Evolutionary conservation across 768 basidiomycete species (phyloP), one percentile per base, ranked within the genome.

Genomic region (Leccinum obscurum): DNA sequence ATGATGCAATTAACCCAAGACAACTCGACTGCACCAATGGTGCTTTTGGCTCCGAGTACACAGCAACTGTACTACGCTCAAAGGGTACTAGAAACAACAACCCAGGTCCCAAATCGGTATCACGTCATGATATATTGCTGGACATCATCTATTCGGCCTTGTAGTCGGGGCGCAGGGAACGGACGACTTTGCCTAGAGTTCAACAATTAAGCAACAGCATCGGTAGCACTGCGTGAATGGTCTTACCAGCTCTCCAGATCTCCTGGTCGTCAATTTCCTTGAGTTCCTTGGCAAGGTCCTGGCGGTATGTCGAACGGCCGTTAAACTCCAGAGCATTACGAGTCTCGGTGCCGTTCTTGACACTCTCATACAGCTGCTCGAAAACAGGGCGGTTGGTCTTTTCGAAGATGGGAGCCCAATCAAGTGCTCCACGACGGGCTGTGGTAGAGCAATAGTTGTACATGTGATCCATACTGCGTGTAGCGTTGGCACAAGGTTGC

Each of bases 381-480:
- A 98, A 99, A 71, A 98, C 81, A 62, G 97, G 97, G 44, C 89
- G 67, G 81, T 98, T 98, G 64, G 95, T 88, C 78, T 91, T 88
- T 78, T 96, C 94, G 74, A 95, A 95, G 77, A 97, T 79, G 62
- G 95, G 95, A 13, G 96, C 95, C 97, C 97, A 98, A 83, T 98
- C 97, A 64, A 97, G 91, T 48, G 96, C 97, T 70, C 97, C 97
- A 64, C 97, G 96, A 68, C 96, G 94, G 55, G 97, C 97, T 53
- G 97, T 98, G 67, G 96, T 98, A 34, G 97, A 98, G 82, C 97
- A 99, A 51, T 97, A 96, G 73, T 90, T 90, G 86, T 89, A 98
- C 95, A 98, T 98, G 86, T 97, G 96, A 79, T 98, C 95, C 95
- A 95, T 90, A 58, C 95, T 95, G 73, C 57, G 55, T 51, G 56